Conservation (phyloP, 129 eudicot species). For the Chrysanthemum seticuspe region DNA sequence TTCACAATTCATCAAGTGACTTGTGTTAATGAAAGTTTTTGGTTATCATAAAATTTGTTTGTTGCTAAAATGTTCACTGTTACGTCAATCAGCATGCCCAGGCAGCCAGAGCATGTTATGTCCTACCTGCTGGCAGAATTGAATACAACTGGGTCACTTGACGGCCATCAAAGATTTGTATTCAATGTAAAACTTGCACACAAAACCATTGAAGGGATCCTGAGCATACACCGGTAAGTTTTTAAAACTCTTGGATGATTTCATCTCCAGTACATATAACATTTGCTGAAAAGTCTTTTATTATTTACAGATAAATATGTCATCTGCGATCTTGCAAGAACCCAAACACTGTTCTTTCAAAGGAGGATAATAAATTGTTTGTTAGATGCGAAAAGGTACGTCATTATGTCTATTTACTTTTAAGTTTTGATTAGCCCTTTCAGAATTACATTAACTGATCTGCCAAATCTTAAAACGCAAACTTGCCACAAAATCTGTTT, state of each 20-base stretch:
- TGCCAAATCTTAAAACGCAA: too few species aligned
- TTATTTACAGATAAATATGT: constrained; percentile 26
- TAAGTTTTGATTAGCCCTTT: too few species aligned
- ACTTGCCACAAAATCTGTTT: too few species aligned
- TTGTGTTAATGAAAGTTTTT: background rate
- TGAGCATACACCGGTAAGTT: constrained; percentile 64
- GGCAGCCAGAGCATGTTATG: constrained; percentile 79
- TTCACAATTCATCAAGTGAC: too few species aligned
- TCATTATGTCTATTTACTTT: background rate
- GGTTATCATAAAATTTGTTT: background rate
- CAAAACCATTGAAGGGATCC: constrained; percentile 65
- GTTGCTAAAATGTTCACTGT: too few species aligned
- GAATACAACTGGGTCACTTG: constrained; percentile 78
- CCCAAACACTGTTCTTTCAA: constrained; percentile 31
- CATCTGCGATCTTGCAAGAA: constrained; percentile 36
- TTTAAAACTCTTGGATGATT: constrained; percentile 3
- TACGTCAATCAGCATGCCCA: constrained; percentile 43
- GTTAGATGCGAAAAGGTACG: constrained; percentile 25
- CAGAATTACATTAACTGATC: too few species aligned
- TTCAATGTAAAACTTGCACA: constrained; percentile 66
- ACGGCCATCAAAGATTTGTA: constrained; percentile 69
- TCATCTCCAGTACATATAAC: too few species aligned
- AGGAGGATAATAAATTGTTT: constrained; percentile 32
- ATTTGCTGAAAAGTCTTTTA: background rate
- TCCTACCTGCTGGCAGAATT: constrained; percentile 62